phyloP scores from a whole-genome alignment of 148 eudicot genomes.

The Linanthus parryae region DNA sequence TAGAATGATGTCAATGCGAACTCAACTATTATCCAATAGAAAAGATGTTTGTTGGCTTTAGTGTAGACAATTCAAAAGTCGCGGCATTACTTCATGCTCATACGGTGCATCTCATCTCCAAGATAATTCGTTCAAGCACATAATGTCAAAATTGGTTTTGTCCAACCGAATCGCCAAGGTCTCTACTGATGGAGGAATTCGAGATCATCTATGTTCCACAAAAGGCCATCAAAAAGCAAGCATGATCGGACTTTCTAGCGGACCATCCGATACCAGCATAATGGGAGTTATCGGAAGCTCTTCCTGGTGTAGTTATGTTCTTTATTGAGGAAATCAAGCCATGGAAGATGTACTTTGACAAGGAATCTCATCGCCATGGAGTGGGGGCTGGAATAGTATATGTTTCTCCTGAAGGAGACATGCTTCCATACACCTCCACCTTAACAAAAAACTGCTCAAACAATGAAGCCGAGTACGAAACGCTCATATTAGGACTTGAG shows the following conservation, averaged over 20 bases:
- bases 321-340: neutral
- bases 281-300: conserved; percentile 2
- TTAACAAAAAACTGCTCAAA: conserved; percentile 4
- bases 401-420: neutral
- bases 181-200: neutral
- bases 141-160: neutral
- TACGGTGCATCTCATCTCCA: neutral
- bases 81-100: conserved; percentile 7
- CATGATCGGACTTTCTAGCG: neutral
- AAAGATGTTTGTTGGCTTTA: neutral
- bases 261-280: conserved; percentile 1
- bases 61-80: conserved; percentile 1
- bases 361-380: neutral
- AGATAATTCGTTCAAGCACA: conserved; percentile 1
- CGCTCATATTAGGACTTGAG: conserved; percentile 1
- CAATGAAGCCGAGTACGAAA: conserved; percentile 11
- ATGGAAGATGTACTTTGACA: conserved; percentile 5
- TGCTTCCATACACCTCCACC: conserved; percentile 1
- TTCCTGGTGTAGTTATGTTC: conserved; percentile 4
- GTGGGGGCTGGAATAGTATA: conserved; percentile 2
- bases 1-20: no score
- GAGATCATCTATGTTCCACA: neutral
- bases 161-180: neutral
- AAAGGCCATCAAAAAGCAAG: neutral
- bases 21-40: conserved; percentile 4